Evolutionary conservation across 805 yeast species (phyloP).

Genomic region (fission yeast (Schizosaccharomyces pombe)): DNA sequence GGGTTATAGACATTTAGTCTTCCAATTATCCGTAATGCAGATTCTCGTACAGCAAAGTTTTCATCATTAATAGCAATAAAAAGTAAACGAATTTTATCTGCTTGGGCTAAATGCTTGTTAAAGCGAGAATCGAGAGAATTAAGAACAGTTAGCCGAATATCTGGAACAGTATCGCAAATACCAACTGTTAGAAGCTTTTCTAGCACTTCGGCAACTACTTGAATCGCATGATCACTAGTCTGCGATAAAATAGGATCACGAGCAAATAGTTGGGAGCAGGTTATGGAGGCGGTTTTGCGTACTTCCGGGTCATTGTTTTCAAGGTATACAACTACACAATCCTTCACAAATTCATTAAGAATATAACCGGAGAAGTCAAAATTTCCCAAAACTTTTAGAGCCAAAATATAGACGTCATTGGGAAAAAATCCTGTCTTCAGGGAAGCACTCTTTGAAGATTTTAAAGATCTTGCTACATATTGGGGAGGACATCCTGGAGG

Average conservation of each 20-base stretch:
- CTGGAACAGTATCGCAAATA: conserved; percentile 64
- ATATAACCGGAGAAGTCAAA: conserved; percentile 58
- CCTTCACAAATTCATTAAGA: conserved; percentile 66
- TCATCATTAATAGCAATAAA: conserved; percentile 87
- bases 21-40: conserved; percentile 59
- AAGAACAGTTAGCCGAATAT: conserved; percentile 60
- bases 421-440: conserved; percentile 12
- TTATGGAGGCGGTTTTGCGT: conserved; percentile 60
- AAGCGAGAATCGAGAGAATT: conserved; percentile 47
- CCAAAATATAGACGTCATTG: conserved; percentile 35
- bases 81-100: conserved; percentile 62
- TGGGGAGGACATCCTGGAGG: conserved; percentile 60
- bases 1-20: conserved; percentile 71
- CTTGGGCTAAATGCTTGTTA: conserved; percentile 84
- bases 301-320: conserved; percentile 62
- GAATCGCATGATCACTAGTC: conserved; percentile 54
- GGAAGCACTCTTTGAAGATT: conserved; percentile 14
- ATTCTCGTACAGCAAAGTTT: conserved; percentile 55
- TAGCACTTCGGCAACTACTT: conserved; percentile 65
- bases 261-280: conserved; percentile 53
- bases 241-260: conserved; percentile 69
- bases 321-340: conserved; percentile 60
- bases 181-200: conserved; percentile 60
- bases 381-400: conserved; percentile 48
- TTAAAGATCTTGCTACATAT: background rate